Percentiles rank a stretch among this genome's conserved stretches.
Evolutionary conservation across 352 stramenopile genomes (phyloP).

Genomic region (Pythium aquatile): DNA sequence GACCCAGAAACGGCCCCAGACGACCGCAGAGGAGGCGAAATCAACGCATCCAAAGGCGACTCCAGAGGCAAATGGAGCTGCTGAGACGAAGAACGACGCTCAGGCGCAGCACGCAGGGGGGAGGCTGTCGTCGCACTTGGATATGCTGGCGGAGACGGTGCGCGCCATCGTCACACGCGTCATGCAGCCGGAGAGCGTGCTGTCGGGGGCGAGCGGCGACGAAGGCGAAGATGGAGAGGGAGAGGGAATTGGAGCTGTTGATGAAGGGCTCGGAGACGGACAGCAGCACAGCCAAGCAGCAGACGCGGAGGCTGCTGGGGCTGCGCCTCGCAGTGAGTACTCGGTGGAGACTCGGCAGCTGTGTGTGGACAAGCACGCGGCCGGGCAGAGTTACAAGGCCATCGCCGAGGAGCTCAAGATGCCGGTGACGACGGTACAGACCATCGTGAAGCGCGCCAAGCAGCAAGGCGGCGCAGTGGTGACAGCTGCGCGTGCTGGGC

Average conservation of each 20-base stretch:
- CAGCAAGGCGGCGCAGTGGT: slow-evolving; percentile 27
- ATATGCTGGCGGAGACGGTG: slow-evolving; percentile 64
- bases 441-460: slow-evolving; percentile 37
- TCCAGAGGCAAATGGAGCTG: not conserved
- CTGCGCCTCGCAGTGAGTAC: slow-evolving; percentile 23
- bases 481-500: slow-evolving; percentile 26
- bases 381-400: slow-evolving; percentile 27
- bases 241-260: not conserved
- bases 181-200: slow-evolving; percentile 12
- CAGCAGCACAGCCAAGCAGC: not conserved
- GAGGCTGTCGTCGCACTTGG: slow-evolving; percentile 38
- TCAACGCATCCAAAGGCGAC: not conserved
- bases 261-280: not conserved
- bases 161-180: slow-evolving; percentile 45
- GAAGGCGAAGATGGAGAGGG: not conserved
- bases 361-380: slow-evolving; percentile 22
- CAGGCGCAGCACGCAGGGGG: slow-evolving; percentile 3
- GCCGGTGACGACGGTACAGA: slow-evolving; percentile 34
- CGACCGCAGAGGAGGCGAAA: not conserved
- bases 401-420: slow-evolving; percentile 33
- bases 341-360: slow-evolving; percentile 27
- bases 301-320: not conserved
- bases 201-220: not conserved
- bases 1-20: slow-evolving; percentile 7
- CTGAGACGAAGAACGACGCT: not conserved